Evolutionary conservation across 2,329 filamentous ascomycete species (phyloP), one percentile per base, ranked within the genome.

Genomic region (Bipolaris gigantea): DNA sequence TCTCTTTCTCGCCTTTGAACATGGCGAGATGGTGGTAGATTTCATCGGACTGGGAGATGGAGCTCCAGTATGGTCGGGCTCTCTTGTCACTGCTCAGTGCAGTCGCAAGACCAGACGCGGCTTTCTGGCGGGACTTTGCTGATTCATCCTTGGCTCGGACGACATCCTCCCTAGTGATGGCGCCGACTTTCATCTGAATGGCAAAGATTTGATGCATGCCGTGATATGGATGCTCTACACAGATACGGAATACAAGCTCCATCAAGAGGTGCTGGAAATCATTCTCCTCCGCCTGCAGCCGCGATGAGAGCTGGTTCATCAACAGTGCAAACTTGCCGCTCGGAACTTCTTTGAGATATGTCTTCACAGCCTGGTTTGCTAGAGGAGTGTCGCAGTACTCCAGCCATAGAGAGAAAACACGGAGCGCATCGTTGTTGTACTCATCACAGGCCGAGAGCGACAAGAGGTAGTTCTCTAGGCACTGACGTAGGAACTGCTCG

Each of bases 141-240:
- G 88, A 83, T 36, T 89, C 85, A 61, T 97, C 93, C 62, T 89
- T 87, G 80, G 76, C 47, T 73, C 81, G 87, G 86, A 46, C 72
- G 50, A 64, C 53, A 44, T 73, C 71, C 53, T 73, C 71, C 44
- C 67, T 68, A 34, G 64, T 73, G 64, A 87, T 89, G 40, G 85
- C 86, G 19, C 89, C 87, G 8, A 71, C 61, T 32, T 73, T 72
- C 61, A 67, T 72, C 35, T 71, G 70, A 23, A 73, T 74, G 2
- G 92, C 90, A 80, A 93, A 97, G 38, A 99, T 90, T 64, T 97
- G 92, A 71, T 99, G 96, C 86, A 97, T 93, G 44, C 92, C 92
- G 70, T 99, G 95, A 72, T 92, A 96, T 0, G 94, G 95, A 75
- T 99, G 94, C 53, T 99, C 92, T 10, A 84, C 81, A 69, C 93